Conservation (phyloP, 768 basidiomycete species). For the Suillus ampliporus region DNA sequence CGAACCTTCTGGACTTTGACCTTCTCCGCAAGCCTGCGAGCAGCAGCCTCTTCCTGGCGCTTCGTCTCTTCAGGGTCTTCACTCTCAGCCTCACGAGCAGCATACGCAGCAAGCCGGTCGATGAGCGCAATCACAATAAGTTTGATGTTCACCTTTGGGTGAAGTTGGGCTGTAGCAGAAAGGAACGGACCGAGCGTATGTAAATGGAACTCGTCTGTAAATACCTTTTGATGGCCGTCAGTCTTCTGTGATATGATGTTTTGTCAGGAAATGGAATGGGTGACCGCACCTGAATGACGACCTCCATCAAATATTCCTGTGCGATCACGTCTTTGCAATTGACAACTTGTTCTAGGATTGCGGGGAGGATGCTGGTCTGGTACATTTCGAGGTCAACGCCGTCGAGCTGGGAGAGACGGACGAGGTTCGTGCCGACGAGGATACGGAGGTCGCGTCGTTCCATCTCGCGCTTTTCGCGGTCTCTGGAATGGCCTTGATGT, state of each 20-base stretch:
- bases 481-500: slow-evolving; percentile 96
- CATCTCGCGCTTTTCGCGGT: slow-evolving; percentile 96
- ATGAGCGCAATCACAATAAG: slow-evolving; percentile 97
- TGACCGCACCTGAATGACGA: slow-evolving; percentile 89
- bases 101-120: slow-evolving; percentile 93
- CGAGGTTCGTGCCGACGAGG: slow-evolving; percentile 96
- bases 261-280: neutral
- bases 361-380: slow-evolving; percentile 82
- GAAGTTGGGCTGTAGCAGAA: slow-evolving; percentile 92
- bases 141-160: slow-evolving; percentile 99
- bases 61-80: slow-evolving; percentile 96
- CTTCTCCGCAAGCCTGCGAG: slow-evolving; percentile 84
- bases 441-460: slow-evolving; percentile 95
- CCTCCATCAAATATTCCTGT: slow-evolving; percentile 99
- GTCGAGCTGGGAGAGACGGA: slow-evolving; percentile 92
- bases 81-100: slow-evolving; percentile 95
- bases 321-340: slow-evolving; percentile 99
- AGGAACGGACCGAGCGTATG: slow-evolving; percentile 96
- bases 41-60: slow-evolving; percentile 91
- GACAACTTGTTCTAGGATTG: slow-evolving; percentile 95
- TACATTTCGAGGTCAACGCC: slow-evolving; percentile 97
- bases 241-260: neutral
- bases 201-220: slow-evolving; percentile 98
- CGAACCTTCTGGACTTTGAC: slow-evolving; percentile 76
- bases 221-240: slow-evolving; percentile 63